Percentiles rank a stretch among this genome's conserved stretches.
These are phyloP conservation scores for Fusarium napiforme DNA, from an alignment of 2,329 filamentous ascomycete genomes.

Conservation along the genomic window DNA sequence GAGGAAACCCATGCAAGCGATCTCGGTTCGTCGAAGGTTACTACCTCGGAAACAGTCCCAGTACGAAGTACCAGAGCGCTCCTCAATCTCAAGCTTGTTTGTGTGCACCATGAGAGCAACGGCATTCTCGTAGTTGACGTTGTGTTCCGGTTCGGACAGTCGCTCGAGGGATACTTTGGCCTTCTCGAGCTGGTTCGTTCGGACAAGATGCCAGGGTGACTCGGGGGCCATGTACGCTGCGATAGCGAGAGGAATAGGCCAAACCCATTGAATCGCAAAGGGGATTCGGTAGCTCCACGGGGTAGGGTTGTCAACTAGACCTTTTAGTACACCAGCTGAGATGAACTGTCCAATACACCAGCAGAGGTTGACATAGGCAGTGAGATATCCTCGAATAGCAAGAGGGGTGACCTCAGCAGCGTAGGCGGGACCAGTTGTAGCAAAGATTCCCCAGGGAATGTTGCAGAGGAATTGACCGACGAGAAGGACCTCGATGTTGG, in stretches of 20 bases:
- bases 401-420: slow-evolving; percentile 57
- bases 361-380: slow-evolving; percentile 58
- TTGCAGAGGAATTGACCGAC: slow-evolving; percentile 60
- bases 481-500: slow-evolving; percentile 55
- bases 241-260: slow-evolving; percentile 50
- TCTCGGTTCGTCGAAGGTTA: slow-evolving; percentile 59
- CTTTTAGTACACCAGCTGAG: slow-evolving; percentile 54
- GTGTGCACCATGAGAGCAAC: slow-evolving; percentile 58
- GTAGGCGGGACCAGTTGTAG: slow-evolving; percentile 56
- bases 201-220: slow-evolving; percentile 53
- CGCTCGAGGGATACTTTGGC: slow-evolving; percentile 48
- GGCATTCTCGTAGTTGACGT: slow-evolving; percentile 51
- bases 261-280: slow-evolving; percentile 55
- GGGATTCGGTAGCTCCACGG: slow-evolving; percentile 55
- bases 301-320: slow-evolving; percentile 49
- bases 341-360: slow-evolving; percentile 57
- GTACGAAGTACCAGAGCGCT: slow-evolving; percentile 53
- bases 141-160: slow-evolving; percentile 47
- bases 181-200: slow-evolving; percentile 46
- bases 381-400: slow-evolving; percentile 56
- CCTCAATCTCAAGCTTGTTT: slow-evolving; percentile 57
- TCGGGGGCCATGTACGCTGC: slow-evolving; percentile 50
- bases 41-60: slow-evolving; percentile 60
- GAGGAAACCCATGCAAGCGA: slow-evolving; percentile 55
- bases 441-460: slow-evolving; percentile 59